Base-by-base conservation (phyloP, 805 yeast species). In the Sugiyamaella marilandica region DNA sequence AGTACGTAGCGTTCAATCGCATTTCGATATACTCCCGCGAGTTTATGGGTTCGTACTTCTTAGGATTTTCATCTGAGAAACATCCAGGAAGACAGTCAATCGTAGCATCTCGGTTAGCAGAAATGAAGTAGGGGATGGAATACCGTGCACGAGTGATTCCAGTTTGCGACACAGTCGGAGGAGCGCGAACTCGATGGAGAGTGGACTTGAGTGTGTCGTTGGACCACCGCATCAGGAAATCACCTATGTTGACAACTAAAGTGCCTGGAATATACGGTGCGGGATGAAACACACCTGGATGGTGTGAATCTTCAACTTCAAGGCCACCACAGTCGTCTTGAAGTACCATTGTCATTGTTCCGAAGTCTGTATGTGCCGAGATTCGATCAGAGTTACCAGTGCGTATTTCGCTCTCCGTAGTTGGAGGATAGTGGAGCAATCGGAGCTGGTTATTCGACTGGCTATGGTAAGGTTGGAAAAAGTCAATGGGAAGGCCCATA, bases 131-230 rank as follows among this genome's bases (percentile, higher is more conserved):
- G 5, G 37, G 37, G 37, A 34, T 41, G 29, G 45, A 41, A 16
- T 41, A 41, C 8, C 45, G 16, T 13, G 45, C 29, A 13, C 45
- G 24, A 5, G 45, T 19, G 29, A 41, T 19, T 41, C 45, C 45
- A 14, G 45, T 41, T 9, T 41, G 18, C 5, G 45, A 41, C 18
- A 19, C 41, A 16, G 29, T 16, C 21, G 43, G 19, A 29, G 49
- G 49, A 19, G 49, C 49, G n/a, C 49, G 21, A 26, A 46, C 49
- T 16, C 49, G 19, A 21, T 46, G 49, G 7, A 46, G 35, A 32
- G 32, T 46, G n/a, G 49, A 46, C 19, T 46, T 46, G 49, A 46
- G 35, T 11, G 37, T 26, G 49, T 46, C 49, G 29, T 46, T 32
- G 31, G 37, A 24, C 49, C 49, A 46, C 9, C 37, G 10, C 49